Conservation (phyloP, 148 eudicot genomes). For the Hydrangea macrophylla region DNA sequence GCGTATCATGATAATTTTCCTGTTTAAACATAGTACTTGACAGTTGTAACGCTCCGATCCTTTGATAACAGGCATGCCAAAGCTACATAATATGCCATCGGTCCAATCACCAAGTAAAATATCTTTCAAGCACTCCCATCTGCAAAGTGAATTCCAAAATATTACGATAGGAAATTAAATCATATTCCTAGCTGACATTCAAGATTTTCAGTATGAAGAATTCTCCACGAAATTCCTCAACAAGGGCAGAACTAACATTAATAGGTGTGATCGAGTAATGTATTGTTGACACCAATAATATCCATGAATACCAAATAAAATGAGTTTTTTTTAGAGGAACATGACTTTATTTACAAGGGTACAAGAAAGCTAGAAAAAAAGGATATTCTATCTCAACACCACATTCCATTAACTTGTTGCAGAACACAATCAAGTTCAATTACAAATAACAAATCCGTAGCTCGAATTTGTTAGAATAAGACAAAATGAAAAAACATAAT, state of each 20-base stretch:
- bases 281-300: background rate
- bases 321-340: background rate
- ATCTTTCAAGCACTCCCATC: constrained; percentile 94
- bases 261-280: background rate
- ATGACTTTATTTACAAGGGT: background rate
- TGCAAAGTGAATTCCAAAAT: constrained; percentile 29
- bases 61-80: constrained; percentile 88
- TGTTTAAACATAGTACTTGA: constrained; percentile 80
- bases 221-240: background rate
- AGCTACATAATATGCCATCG: constrained; percentile 82
- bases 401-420: background rate
- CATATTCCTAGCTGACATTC: background rate
- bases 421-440: background rate
- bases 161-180: background rate
- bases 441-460: too few species aligned
- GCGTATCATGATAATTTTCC: constrained; percentile 85
- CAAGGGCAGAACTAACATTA: background rate
- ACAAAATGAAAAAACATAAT: constrained; percentile 2
- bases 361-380: background rate
- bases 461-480: too few species aligned
- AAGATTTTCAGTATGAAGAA: background rate
- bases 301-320: background rate
- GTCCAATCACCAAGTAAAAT: constrained; percentile 80
- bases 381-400: too few species aligned
- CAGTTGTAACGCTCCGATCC: constrained; percentile 92